Evolutionary conservation across 2,329 filamentous ascomycete genomes (phyloP), one percentile per base, ranked within the genome.

Genomic region (Tolypocladium endophyticum): DNA sequence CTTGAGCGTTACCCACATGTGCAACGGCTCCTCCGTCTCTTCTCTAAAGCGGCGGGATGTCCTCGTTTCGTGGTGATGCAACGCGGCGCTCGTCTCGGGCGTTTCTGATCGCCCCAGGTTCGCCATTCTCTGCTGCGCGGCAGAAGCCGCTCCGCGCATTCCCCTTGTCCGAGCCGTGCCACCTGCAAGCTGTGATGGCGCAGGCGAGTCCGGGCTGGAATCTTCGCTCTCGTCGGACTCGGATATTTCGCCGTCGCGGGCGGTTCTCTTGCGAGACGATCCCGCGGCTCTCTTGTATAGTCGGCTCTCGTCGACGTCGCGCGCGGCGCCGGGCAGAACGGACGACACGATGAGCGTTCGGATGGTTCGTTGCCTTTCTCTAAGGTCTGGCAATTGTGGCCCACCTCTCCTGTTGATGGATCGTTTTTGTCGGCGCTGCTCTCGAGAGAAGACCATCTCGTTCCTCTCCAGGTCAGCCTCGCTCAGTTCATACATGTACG

Each of bases 221-320:
- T 95, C 90, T 60, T 97, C 93, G 70, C 90, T 96, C 35, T 96
- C 92, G 56, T 93, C 90, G 1, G 94, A 93, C 59, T 97, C 93
- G 0, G 91, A 95, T 8, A 86, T 69, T 59, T 94, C 90, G 60
- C 90, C 89, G 63, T 87, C 83, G 35, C 75, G 71, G 25, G 66
- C 62, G 56, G 77, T 72, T 59, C 87, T 81, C 69, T 86, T 84
- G 56, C 81, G 80, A 63, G 81, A 78, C 36, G 83, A 70, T 55
- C 81, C 87, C 38, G 84, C 83, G 25, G 87, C 81, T 58, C 88
- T 85, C 76, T 96, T 96, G 77, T 89, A 96, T 7, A 97, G 80
- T 53, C 91, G 85, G 68, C 90, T 96, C 53, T 94, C 90, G 63
- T 97, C 92, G 54, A 96, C 77, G 3, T 83, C 83, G 59, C 85